phyloP scores from a whole-genome alignment of 2,329 filamentous ascomycete genomes.

The Chalaropsis thielavioides region DNA sequence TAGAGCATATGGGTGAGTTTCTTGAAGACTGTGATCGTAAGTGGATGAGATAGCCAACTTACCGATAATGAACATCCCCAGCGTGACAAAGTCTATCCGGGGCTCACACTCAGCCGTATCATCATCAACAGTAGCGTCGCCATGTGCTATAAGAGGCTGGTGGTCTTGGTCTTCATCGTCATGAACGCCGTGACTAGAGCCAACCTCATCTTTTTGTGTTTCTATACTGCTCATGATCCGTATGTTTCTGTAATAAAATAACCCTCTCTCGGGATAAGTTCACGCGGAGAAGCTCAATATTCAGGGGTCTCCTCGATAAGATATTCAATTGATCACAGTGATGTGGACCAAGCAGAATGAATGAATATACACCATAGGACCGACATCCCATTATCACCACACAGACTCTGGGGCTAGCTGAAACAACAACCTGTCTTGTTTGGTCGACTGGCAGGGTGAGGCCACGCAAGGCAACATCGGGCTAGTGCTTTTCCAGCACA shows the following conservation, averaged over 20 bases:
- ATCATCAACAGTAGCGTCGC: neutral
- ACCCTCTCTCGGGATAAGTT: neutral
- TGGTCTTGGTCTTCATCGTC: neutral
- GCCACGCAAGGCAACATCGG: neutral
- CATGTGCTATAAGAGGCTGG: neutral
- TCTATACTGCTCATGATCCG: neutral
- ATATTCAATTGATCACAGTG: neutral
- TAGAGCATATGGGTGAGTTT: conserved; percentile 26
- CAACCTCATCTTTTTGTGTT: neutral
- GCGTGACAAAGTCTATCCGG: conserved; percentile 48
- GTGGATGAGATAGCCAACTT: conserved; percentile 22
- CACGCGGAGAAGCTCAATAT: neutral
- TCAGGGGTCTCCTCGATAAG: neutral
- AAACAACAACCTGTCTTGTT: neutral
- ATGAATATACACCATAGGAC: neutral
- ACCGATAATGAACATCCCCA: conserved; percentile 66
- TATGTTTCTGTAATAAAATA: neutral
- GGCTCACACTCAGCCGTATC: neutral
- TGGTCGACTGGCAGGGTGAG: neutral
- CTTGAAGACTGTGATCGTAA: neutral
- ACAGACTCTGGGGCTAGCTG: neutral
- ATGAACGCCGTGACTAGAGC: neutral
- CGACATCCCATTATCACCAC: neutral
- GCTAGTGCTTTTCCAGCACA: neutral
- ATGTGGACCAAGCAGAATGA: neutral